Base-by-base conservation (phyloP, 2,329 filamentous ascomycete genomes). In the Fonsecaea erecta region DNA sequence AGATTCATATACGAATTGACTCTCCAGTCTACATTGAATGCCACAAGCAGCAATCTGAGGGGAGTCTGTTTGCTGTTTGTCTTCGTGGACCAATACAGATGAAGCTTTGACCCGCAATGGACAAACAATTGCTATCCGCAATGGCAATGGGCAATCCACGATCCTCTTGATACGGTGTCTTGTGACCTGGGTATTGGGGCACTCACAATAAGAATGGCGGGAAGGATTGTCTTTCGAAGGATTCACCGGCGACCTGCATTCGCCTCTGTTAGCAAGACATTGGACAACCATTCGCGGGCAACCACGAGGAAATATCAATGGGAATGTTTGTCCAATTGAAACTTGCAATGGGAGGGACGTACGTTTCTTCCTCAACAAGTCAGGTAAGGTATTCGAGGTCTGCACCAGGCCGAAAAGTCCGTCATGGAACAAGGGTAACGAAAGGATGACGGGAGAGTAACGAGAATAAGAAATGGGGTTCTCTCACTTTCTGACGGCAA, bases 371-470 rank as follows among this genome's bases (percentile, higher is more conserved):
- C 21, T 26, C 43, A 26, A 24, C 7, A n/a, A n/a, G 12, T 24
- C 11, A n/a, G n/a, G n/a, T n/a, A n/a, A n/a, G n/a, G n/a, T n/a
- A n/a, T n/a, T n/a, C n/a, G n/a, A n/a, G n/a, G n/a, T n/a, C n/a
- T n/a, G n/a, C n/a, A n/a, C n/a, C n/a, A 30, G 3, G 28, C 28
- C 28, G 3, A 4, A 8, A 30, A 30, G 28, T 4, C 28, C 3
- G 28, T 30, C 28, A 30, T 30, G 28, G 28, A 30, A 30, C 28
- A 30, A 30, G 28, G 28, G 28, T 21, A 30, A 56, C 52, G 52
- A 40, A 63, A 43, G 24, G 24, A 51, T 56, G 28, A 62, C 60
- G 60, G 24, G 46, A 24, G 26, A 46, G 52, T 62, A 35, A 52
- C 32, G 52, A 34, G 52, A 56, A 57, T 26, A 62, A 35, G 30